These are phyloP conservation scores for Dissophora globulifera DNA, from an alignment of 192 early-diverging fungal genomes.

Conservation along the genomic window DNA sequence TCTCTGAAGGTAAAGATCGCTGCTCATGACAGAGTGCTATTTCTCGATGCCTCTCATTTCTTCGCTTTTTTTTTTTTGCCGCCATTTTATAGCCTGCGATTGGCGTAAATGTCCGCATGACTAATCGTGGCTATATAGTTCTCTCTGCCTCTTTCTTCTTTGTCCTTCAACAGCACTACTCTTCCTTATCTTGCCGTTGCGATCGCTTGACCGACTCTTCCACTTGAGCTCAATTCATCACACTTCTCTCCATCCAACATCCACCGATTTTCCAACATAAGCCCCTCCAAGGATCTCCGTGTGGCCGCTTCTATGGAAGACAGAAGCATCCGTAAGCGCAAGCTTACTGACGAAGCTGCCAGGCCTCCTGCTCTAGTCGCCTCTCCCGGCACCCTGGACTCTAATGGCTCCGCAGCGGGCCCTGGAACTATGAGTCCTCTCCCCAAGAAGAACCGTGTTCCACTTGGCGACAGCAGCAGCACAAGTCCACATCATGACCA, in stretches of 20 bases:
- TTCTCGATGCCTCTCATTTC: no score
- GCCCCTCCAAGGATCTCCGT: conserved; percentile 50
- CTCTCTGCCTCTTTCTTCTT: no score
- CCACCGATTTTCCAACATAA: conserved; percentile 39
- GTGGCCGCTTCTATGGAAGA: conserved; percentile 54
- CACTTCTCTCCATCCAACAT: neutral
- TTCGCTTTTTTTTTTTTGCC: no score
- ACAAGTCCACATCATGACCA: neutral
- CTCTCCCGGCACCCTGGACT: conserved; percentile 2
- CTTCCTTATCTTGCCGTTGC: neutral
- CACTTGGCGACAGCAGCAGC: conserved; percentile 11
- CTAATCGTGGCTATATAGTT: no score
- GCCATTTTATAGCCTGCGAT: no score
- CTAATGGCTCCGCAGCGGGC: neutral
- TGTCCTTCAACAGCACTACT: no score
- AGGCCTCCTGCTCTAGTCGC: conserved; percentile 18
- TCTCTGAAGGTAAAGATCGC: no score
- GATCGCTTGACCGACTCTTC: neutral
- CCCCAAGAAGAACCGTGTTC: conserved; percentile 23
- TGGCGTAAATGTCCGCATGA: no score
- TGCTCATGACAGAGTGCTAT: no score
- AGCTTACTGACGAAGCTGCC: conserved; percentile 52
- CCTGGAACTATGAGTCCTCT: conserved; percentile 1
- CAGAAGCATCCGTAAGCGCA: conserved; percentile 57
- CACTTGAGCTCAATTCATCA: neutral